Evolutionary conservation across 1,284 basidiomycete genomes (phyloP), one percentile per base, ranked within the genome.

Genomic region (Butyriboletus appendiculatus): DNA sequence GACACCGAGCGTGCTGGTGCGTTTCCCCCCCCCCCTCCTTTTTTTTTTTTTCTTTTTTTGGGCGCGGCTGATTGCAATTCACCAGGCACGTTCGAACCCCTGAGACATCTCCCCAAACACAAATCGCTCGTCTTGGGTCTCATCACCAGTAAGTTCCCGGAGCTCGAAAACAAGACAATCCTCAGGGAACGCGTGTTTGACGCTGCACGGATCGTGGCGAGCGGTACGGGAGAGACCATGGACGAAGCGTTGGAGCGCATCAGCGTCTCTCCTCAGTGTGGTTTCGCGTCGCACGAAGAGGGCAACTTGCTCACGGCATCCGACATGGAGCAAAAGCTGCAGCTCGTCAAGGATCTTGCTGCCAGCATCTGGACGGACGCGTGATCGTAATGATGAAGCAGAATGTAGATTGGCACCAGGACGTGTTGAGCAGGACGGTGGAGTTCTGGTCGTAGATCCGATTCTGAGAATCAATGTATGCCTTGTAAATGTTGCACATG

Each of bases 81-180:
- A 24, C 0, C 11, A 70, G 66, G 65, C 38, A 63, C 59, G 14
- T 92, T 92, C 62, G 77, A 80, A 62, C 86, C 88, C 6, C 76
- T 92, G 33, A 80, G 75, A 59, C 65, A 84, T 61, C 75, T 94
- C 15, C 89, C 91, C 0, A 73, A 74, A 30, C 75, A 84, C 70
- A 92, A 90, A 69, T 74, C 78, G 10, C 83, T 83, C 43, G 85
- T 93, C 10, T 76, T 94, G 16, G 91, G 91, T 12, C 74, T 93
- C 26, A 77, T 93, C 45, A 85, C 87, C 1, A 87, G 84, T 30
- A 93, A 94, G 71, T 79, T 82, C 60, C 74, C 84, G 9, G 70
- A 79, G 72, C 69, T 92, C 33, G 90, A 92, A 66, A 77, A 84
- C 53, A 75, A 80, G 50, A 76, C 76, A 41, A 73, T 77, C n/a